These are phyloP conservation scores for Aspergillus diversus DNA, from an alignment of 495 filamentous ascomycete genomes.

Conservation along the genomic window DNA sequence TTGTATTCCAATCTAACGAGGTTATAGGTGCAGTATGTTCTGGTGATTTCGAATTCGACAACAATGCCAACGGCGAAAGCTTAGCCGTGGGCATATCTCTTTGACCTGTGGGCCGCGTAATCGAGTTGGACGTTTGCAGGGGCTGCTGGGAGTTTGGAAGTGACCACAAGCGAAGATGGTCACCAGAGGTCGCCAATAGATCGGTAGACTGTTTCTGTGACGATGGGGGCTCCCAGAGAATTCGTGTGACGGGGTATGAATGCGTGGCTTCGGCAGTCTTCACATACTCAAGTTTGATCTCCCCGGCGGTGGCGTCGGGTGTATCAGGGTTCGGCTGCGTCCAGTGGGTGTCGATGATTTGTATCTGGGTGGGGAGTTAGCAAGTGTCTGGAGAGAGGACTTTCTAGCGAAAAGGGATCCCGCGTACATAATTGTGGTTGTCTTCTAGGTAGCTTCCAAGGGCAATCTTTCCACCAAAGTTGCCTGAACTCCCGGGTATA, in stretches of 20 bases:
- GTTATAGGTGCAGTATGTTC: slow-evolving; percentile 97
- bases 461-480: slow-evolving; percentile 86
- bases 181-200: slow-evolving; percentile 92
- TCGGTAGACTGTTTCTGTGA: slow-evolving; percentile 96
- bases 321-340: slow-evolving; percentile 68
- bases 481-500: slow-evolving; percentile 64
- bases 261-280: slow-evolving; percentile 97
- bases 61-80: slow-evolving; percentile 86
- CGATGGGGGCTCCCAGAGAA: slow-evolving; percentile 97
- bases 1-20: slow-evolving; percentile 95
- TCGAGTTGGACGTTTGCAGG: slow-evolving; percentile 64
- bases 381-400: not conserved
- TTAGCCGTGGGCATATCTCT: slow-evolving; percentile 75
- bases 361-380: slow-evolving; percentile 65
- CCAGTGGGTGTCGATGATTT: slow-evolving; percentile 91
- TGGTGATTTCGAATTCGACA: slow-evolving; percentile 97
- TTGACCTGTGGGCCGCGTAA: slow-evolving; percentile 67
- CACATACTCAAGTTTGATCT: slow-evolving; percentile 82
- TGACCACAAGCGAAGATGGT: slow-evolving; percentile 95
- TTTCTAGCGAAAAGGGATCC: slow-evolving; percentile 25
- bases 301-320: slow-evolving; percentile 64
- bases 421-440: slow-evolving; percentile 87
- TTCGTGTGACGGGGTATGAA: slow-evolving; percentile 94
- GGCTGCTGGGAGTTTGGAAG: slow-evolving; percentile 61
- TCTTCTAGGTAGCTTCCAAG: slow-evolving; percentile 97